A percentile compares a stretch with the other conserved stretches of the same genome.
Conservation (phyloP, 306 rosid species). For the Geum urbanum region DNA sequence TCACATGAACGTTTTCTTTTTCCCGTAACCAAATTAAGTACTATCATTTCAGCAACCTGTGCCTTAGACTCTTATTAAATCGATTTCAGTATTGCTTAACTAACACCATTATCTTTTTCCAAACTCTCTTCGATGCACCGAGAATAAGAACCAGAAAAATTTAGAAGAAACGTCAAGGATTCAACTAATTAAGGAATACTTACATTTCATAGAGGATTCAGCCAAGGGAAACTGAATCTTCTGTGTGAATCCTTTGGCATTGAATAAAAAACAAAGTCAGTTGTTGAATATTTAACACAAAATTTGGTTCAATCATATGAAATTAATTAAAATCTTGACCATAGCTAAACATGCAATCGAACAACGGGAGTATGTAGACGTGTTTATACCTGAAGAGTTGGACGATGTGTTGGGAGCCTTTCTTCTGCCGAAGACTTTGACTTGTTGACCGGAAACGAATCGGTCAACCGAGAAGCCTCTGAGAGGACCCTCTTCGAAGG, state of each 20-base stretch:
- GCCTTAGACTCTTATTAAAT: too few relatives aligned
- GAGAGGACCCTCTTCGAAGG: conserved; percentile 77
- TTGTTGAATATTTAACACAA: not conserved
- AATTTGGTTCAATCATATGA: not conserved
- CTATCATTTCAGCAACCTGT: too few relatives aligned
- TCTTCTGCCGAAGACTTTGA: conserved; percentile 91
- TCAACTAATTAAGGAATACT: conserved; percentile 14
- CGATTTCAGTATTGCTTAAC: too few relatives aligned
- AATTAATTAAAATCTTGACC: not conserved
- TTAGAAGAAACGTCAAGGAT: too few relatives aligned
- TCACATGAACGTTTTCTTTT: too few relatives aligned
- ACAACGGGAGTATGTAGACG: not conserved
- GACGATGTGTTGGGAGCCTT: conserved; percentile 28
- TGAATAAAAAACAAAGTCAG: not conserved
- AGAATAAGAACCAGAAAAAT: too few relatives aligned
- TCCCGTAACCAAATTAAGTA: too few relatives aligned
- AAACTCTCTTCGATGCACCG: too few relatives aligned
- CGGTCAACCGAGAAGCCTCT: conserved; percentile 80
- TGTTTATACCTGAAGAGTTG: conserved; percentile 37
- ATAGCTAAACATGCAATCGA: not conserved
- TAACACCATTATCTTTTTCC: too few relatives aligned
- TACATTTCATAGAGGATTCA: conserved; percentile 58
- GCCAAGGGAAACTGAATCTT: conserved; percentile 43
- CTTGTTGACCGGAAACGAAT: conserved; percentile 80
- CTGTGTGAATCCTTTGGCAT: conserved; percentile 44